Evolutionary conservation across 148 eudicot species (phyloP), one percentile per base, ranked within the genome.

Genomic region (Bassia scoparia): DNA sequence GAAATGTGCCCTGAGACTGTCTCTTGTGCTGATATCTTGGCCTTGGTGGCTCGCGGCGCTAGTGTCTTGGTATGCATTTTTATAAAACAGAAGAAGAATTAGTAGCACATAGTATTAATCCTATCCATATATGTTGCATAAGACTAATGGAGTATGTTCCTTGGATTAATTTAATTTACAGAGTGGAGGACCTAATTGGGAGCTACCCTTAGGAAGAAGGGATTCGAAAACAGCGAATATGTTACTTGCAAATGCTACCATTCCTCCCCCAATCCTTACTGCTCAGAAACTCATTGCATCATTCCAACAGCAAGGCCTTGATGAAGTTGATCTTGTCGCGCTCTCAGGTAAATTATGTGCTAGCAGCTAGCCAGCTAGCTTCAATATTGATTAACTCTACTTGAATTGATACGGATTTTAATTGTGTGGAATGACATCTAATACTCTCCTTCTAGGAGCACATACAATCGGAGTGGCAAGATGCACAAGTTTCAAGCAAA

Each of bases 181-280:
- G 96, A 91, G 98, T 79, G 97, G 96, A 26, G 98, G 98, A 65
- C 97, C 93, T 1, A 53, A 77, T 30, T 94, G 98, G 98, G 96
- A 85, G 73, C 79, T 91, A 24, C 91, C 96, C 33, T 52, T 94
- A 60, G 98, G 97, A 76, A 89, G 98, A 74, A 87, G 81, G 83
- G 98, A 94, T 79, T 89, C 98, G 7, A 89, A 50, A 26, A 83
- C 85, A 9, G 97, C 97, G 24, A 89, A 86, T 67, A 65, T 87
- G 15, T 77, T 73, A 5, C 78, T 78, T 54, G 83, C 96, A 24
- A 89, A 89, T 74, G 74, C 48, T 3, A 82, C 85, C 66, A 88
- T 94, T 76, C 98, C 97, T 30, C 79, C 97, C 2, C 98, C 97
- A 2, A 84, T 80, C 63, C 87, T 87, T 49, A 89, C 87, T 60